A percentile compares a stretch with the other conserved stretches of the same genome.
These are phyloP conservation scores for Colletotrichum phormii DNA, from an alignment of 2,329 filamentous ascomycete species.

Conservation along the genomic window DNA sequence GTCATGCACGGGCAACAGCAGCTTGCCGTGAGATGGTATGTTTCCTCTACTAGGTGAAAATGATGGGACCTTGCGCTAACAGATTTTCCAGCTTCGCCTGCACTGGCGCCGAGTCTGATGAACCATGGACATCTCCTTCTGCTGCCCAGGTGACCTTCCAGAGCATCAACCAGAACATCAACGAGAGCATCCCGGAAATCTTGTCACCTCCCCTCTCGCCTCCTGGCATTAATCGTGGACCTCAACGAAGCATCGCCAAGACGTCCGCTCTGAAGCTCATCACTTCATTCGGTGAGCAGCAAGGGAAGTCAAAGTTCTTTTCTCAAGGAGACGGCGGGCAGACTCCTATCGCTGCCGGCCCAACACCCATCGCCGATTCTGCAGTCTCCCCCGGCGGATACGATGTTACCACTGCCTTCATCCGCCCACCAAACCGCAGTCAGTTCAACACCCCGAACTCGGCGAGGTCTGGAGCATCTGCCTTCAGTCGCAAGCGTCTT, in stretches of 20 bases:
- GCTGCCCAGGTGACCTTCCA: conserved; percentile 72
- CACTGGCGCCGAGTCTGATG: conserved; percentile 84
- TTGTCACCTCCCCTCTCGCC: conserved; percentile 81
- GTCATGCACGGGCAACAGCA: conserved; percentile 89
- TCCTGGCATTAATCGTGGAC: conserved; percentile 70
- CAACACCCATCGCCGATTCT: conserved; percentile 88
- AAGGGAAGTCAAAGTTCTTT: conserved; percentile 72
- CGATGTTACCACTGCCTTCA: conserved; percentile 74
- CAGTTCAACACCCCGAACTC: conserved; percentile 77
- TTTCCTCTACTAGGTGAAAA: conserved; percentile 18
- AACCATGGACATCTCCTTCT: conserved; percentile 89
- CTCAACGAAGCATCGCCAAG: conserved; percentile 76
- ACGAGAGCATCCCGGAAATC: conserved; percentile 68
- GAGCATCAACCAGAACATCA: conserved; percentile 61
- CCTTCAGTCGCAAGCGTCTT: conserved; percentile 73
- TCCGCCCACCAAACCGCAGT: conserved; percentile 75
- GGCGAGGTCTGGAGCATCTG: conserved; percentile 68
- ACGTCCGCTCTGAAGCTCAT: conserved; percentile 90
- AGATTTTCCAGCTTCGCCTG: conserved; percentile 77
- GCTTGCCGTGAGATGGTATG: conserved; percentile 84
- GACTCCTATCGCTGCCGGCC: conserved; percentile 84
- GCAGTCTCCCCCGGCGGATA: conserved; percentile 77
- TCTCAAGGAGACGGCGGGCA: conserved; percentile 65
- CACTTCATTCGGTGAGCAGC: conserved; percentile 81
- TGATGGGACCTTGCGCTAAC: background rate